These are phyloP conservation scores for Leccinum barrowsii DNA, from an alignment of 768 basidiomycete genomes.

Conservation along the genomic window DNA sequence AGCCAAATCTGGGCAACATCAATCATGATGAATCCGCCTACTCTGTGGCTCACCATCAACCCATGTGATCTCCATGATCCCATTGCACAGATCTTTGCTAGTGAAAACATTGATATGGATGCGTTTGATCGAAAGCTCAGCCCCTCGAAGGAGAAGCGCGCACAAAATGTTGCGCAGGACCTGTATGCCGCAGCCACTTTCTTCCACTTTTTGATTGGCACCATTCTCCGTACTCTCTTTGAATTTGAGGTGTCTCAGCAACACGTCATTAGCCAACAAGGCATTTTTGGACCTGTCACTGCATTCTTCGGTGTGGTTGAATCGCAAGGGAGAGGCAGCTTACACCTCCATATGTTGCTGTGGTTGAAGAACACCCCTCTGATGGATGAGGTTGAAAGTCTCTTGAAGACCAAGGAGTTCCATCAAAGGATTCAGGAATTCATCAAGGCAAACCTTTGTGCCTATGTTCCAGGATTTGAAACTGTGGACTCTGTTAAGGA, in stretches of 20 bases:
- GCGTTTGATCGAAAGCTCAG: not conserved
- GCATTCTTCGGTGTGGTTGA: not conserved
- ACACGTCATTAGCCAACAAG: not conserved
- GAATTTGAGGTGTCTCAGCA: not conserved
- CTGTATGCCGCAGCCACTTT: not conserved
- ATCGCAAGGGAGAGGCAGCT: not conserved
- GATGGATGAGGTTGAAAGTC: not conserved
- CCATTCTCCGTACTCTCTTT: not conserved
- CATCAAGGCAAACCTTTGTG: not conserved
- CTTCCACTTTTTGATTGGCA: not conserved
- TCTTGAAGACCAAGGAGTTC: not conserved
- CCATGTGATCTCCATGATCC: not conserved
- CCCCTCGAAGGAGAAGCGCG: not conserved
- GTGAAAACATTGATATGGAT: not conserved
- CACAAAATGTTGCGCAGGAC: not conserved
- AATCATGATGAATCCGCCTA: not conserved
- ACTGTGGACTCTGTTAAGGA: no score
- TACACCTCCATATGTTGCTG: slow-evolving; percentile 1
- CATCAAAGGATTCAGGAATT: not conserved
- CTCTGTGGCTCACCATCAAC: slow-evolving; percentile 2
- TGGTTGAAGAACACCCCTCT: not conserved
- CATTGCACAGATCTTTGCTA: not conserved
- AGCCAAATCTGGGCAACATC: slow-evolving; percentile 1
- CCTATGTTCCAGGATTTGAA: not conserved
- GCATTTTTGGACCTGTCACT: not conserved